Evolutionary conservation across 192 early-diverging fungal genomes (phyloP).

Genomic region (Coemansia interrupta): DNA sequence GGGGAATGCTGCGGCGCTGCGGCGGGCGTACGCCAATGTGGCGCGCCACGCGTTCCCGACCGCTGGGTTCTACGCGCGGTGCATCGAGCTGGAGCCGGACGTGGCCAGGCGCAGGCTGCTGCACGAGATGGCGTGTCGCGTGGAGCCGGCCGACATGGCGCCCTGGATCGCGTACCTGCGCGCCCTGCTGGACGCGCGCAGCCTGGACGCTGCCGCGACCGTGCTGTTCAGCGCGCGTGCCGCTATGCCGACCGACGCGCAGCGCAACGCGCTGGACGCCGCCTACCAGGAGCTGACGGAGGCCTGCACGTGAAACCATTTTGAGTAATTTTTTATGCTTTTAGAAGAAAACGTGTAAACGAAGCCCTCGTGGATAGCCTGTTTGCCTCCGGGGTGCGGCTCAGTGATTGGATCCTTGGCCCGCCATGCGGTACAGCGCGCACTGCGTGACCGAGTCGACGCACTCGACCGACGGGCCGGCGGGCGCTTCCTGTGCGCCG

Average conservation of each 20-base stretch:
- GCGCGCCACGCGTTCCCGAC: slow-evolving; percentile 60
- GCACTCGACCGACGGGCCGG: background rate
- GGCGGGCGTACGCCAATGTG: slow-evolving; percentile 54
- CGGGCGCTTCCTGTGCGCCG: background rate
- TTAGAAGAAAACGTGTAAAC: too few relatives aligned
- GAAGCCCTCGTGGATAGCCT: too few relatives aligned
- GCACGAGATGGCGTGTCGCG: slow-evolving; percentile 37
- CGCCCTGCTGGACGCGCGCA: slow-evolving; percentile 12
- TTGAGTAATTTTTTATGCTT: background rate
- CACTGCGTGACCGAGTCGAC: too few relatives aligned
- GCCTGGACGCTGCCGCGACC: slow-evolving; percentile 16
- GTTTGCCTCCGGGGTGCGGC: too few relatives aligned
- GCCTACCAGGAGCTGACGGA: slow-evolving; percentile 15
- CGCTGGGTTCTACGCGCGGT: slow-evolving; percentile 58
- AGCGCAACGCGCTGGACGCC: slow-evolving; percentile 12
- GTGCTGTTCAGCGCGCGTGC: slow-evolving; percentile 43
- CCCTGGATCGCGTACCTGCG: slow-evolving; percentile 39
- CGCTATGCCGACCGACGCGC: slow-evolving; percentile 7
- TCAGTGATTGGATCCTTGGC: too few relatives aligned
- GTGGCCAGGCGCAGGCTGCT: slow-evolving; percentile 10
- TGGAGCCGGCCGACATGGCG: slow-evolving; percentile 13
- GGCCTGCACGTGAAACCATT: background rate
- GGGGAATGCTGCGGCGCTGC: slow-evolving; percentile 46
- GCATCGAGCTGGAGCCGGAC: slow-evolving; percentile 59
- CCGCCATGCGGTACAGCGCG: background rate